Evolutionary conservation across 2,329 filamentous ascomycete species (phyloP), one percentile per base, ranked within the genome.

Genomic region (Sordariomycetes sp.): DNA sequence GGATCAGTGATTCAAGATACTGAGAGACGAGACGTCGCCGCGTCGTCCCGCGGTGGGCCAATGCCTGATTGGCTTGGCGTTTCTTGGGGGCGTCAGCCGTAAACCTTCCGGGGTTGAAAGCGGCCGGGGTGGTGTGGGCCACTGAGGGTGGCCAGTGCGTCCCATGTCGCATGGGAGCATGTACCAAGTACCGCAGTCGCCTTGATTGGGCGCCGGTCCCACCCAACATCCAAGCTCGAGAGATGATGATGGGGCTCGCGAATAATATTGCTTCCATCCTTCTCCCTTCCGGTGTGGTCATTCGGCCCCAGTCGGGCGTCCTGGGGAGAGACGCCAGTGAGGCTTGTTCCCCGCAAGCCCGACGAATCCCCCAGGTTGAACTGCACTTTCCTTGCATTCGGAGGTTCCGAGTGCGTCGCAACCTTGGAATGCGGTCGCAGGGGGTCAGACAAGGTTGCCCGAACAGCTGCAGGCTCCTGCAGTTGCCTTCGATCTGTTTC

Each of bases 401-500:
- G n/a, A 8, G n/a, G n/a, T 50, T 50, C 46, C 40, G 18, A 46
- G 18, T 46, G 40, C 40, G 22, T 50, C 46, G 46, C 46, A 50
- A 24, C 22, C 46, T 24, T 50, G 46, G 46, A 50, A 50, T 50
- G 46, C 12, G 20, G 46, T 50, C 22, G 46, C 46, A 50, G 46
- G 50, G 43, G 55, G 43, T 35, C 25, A 12, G 43, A 50, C 46
- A 50, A 50, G 46, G 55, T 57, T 48, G 43, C 25, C 43, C 25
- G 55, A 51, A 25, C 6, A 50, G 55, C 55, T 57, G 55, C 55
- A 57, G 35, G 43, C 14, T 20, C n/a, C 55, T 57, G 55, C 55
- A 57, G 40, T n/a, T 34, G 11, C 34, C 55, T 57, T 57, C 55
- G 43, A 55, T 55, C 54, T 46, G 22, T 55, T 55, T 55, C 55